phyloP scores from a whole-genome alignment of 2,329 filamentous ascomycete species.

The Nakataea oryzae region DNA sequence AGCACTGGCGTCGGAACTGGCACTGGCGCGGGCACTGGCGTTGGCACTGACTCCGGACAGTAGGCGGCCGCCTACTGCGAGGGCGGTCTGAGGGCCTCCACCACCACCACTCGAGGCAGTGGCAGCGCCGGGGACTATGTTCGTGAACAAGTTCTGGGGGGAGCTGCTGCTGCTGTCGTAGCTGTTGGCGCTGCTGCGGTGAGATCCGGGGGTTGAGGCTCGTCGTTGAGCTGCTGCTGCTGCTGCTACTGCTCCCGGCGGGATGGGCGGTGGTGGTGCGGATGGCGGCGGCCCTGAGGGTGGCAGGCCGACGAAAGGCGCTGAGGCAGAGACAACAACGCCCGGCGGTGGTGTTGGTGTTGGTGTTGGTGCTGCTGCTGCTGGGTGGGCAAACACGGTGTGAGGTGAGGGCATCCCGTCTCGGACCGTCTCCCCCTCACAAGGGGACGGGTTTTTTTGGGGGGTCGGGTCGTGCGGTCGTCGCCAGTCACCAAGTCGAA shows the following conservation, averaged over 20 bases:
- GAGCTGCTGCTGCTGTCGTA: background rate
- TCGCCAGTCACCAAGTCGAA: background rate
- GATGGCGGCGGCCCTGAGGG: background rate
- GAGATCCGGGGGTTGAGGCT: background rate
- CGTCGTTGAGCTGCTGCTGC: too few species aligned
- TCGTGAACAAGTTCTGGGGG: background rate
- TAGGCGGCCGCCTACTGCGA: background rate
- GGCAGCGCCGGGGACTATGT: background rate
- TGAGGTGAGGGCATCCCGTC: constrained; percentile 3
- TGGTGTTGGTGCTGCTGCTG: background rate
- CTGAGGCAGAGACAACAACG: background rate
- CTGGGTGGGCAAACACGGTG: constrained; percentile 1
- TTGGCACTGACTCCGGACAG: constrained; percentile 1
- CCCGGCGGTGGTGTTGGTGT: background rate
- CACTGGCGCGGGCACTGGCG: constrained; percentile 2
- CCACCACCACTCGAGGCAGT: background rate
- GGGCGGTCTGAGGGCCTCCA: background rate
- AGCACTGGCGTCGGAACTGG: background rate
- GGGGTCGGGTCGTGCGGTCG: background rate
- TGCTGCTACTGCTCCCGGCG: background rate
- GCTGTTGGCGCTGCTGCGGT: background rate
- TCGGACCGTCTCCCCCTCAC: background rate
- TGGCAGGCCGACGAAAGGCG: background rate
- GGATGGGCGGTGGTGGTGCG: background rate
- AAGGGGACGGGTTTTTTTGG: background rate